Conservation (phyloP, 2,329 filamentous ascomycete species). For the Rutstroemia sp. region DNA sequence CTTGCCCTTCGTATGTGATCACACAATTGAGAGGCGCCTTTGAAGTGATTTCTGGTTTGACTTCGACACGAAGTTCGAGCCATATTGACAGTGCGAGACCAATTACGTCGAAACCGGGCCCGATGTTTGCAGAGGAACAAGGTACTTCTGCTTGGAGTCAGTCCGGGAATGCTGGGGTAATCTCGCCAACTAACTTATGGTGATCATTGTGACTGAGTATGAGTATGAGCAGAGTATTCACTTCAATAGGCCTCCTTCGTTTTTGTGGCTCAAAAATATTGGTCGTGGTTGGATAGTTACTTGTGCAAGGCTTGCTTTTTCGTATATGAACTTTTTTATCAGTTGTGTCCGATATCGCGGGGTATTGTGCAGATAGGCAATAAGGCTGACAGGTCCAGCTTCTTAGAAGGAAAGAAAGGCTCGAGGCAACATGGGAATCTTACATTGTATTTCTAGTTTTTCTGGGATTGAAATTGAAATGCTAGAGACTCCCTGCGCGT, state of each 20-base stretch:
- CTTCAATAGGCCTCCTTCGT: too few relatives aligned
- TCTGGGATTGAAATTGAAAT: too few relatives aligned
- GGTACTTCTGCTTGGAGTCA: slow-evolving; percentile 49
- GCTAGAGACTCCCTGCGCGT: too few relatives aligned
- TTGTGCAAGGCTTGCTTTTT: background rate
- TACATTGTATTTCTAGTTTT: too few relatives aligned
- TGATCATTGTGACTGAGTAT: slow-evolving; percentile 15
- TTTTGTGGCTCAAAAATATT: too few relatives aligned
- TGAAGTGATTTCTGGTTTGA: slow-evolving; percentile 53
- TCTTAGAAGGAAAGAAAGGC: background rate
- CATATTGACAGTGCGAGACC: slow-evolving; percentile 90
- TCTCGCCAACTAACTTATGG: slow-evolving; percentile 18
- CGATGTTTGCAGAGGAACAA: slow-evolving; percentile 96
- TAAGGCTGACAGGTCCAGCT: background rate
- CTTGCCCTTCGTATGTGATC: slow-evolving; percentile 80
- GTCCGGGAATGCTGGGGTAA: background rate
- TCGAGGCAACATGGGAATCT: too few relatives aligned
- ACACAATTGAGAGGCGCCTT: slow-evolving; percentile 71
- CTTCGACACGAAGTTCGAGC: slow-evolving; percentile 78
- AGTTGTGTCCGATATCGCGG: slow-evolving; percentile 9
- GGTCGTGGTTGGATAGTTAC: background rate
- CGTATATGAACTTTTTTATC: background rate
- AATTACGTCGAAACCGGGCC: slow-evolving; percentile 95
- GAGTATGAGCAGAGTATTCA: too few relatives aligned
- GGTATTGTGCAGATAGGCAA: background rate